Base-by-base conservation (phyloP, 2,329 filamentous ascomycete species). In the Pseudocercospora musae region DNA sequence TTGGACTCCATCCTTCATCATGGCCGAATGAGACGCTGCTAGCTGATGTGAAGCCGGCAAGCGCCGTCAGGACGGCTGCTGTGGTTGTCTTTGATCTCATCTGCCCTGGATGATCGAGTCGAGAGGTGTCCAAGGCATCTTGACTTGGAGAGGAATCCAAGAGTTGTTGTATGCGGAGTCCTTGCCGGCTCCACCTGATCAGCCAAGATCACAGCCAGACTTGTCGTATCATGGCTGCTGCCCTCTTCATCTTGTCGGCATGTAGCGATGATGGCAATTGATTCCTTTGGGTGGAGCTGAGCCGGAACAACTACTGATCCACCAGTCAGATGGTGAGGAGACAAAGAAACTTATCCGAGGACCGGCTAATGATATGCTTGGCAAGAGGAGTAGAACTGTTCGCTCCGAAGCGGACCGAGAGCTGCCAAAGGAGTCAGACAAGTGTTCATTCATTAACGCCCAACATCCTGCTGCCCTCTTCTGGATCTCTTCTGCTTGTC, bases 381-480 rank as follows among this genome's bases (percentile, higher is more conserved):
- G 44, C 42, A 21, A 46, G 46, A 57, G 13, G 54, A 33, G 33
- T 4, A 40, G 49, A 53, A 27, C 27, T 31, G 11, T 7, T 56
- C 58, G 58, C 52, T 55, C 50, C 58, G 58, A 15, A 13, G 55
- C 58, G 52, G 50, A 48, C 58, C 58, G 58, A 60, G 29, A 27
- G 44, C 44, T 8, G 42, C 11, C 13, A 9, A 21, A 9, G 9
- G 20, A 6, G 10, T 46, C 15, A 46, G 44, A 25, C 3, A 11
- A 23, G 3, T 20, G 11, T 10, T 48, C 6, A 25, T n/a, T 27
- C 46, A 27, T 65, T 58, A 70, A 2, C 68, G 68, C 68, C 66
- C 70, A 48, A 71, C 70, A 61, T 71, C 69, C 54, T 70, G 63
- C 62, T 70, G 68, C 66, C 66, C 70, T 11, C 66, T 57, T 59